Base-by-base conservation (phyloP, 805 yeast genomes). In the Wickerhamomyces queroliae region DNA sequence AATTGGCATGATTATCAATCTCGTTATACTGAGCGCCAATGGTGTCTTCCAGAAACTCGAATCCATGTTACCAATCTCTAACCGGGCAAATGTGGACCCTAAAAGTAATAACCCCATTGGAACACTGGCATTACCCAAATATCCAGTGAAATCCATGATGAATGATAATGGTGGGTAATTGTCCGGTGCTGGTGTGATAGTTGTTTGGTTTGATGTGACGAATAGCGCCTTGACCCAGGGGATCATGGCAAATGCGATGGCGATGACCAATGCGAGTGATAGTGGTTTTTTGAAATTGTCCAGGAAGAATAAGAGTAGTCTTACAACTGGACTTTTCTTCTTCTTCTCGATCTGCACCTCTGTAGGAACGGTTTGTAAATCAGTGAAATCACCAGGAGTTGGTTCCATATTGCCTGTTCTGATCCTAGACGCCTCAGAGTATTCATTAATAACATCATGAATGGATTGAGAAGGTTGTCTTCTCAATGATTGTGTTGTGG, bases 161-260 rank as follows among this genome's bases (percentile, higher is more conserved):
- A 91, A 91, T 13, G 90, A 84, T 32, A 91, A 66, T 4, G 96
- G 90, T 0, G 99, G 97, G 43, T 70, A 69, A 1, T 70, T 67
- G 61, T 91, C 99, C 0, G 99, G 99, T 0, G 98, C 98, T 39
- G 70, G 57, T 1, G 75, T 81, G 17, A 90, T 47, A 7, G 64
- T 58, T 2, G 41, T 53, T 23, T 70, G 71, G 1, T 54, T 43
- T 5, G 75, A 69, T 1, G 58, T 58, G 12, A 79, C 81, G 53
- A 87, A 87, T 13, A 87, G 64, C 0, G 90, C 85, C 48, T 82
- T 80, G 4, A 83, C 73, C 75, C 96, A 93, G 1, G 97, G 96
- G 18, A 93, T 75, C 83, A 91, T 84, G 5, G 93, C 77, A 16
- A 87, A 66, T 1, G 69, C 66, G 33, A 91, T 63, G 0, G 90